Conservation (phyloP, 140 eudicot genomes). For the Flaveria floridana region DNA sequence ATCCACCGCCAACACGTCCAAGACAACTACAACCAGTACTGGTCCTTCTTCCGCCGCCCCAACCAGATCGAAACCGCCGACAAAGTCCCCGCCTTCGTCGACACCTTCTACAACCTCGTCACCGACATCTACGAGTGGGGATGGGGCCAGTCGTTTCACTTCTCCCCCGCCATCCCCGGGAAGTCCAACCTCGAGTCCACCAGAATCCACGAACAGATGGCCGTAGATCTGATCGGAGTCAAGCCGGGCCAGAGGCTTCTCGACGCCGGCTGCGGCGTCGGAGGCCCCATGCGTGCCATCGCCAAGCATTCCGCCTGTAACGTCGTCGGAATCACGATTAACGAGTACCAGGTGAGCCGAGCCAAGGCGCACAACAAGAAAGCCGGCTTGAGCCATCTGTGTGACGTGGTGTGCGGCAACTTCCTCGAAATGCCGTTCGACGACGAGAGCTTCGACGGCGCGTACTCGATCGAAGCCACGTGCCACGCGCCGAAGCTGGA, state of each 20-base stretch:
- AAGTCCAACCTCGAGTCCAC: conserved; percentile 75
- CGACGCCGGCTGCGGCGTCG: conserved; percentile 94
- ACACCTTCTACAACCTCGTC: conserved; percentile 84
- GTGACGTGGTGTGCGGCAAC: conserved; percentile 89
- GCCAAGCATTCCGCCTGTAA: conserved; percentile 76
- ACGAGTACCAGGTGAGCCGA: conserved; percentile 82
- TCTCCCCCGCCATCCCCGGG: conserved; percentile 75
- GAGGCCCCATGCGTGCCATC: conserved; percentile 97
- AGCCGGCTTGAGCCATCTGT: conserved; percentile 62
- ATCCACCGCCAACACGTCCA: conserved; percentile 55
- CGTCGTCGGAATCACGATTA: conserved; percentile 80
- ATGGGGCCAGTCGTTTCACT: conserved; percentile 94
- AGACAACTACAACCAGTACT: conserved; percentile 76
- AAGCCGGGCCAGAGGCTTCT: conserved; percentile 61
- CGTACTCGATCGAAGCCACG: conserved; percentile 89
- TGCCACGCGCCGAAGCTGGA: conserved; percentile 92
- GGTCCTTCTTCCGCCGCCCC: conserved; percentile 94
- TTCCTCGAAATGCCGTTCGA: conserved; percentile 85
- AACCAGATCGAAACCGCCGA: conserved; percentile 77
- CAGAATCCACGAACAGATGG: conserved; percentile 74
- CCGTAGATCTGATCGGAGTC: conserved; percentile 68
- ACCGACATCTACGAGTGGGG: conserved; percentile 98
- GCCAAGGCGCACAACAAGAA: conserved; percentile 74
- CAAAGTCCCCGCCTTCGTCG: conserved; percentile 85
- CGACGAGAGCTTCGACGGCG: conserved; percentile 72